Conservation (phyloP, 2,329 filamentous ascomycete genomes). For the Pseudogymnoascus sp. region DNA sequence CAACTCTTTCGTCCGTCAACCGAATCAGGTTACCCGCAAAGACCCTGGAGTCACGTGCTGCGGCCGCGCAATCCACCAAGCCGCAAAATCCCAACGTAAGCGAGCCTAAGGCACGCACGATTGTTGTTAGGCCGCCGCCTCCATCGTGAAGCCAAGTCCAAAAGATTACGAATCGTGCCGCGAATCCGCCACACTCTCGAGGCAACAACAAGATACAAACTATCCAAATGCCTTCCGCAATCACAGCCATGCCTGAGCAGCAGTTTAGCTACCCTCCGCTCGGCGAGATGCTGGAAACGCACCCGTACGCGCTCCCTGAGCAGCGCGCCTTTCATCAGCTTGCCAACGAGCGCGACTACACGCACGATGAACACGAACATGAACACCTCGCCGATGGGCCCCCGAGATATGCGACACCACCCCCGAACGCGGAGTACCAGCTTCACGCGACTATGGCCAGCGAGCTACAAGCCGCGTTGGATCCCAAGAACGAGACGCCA, state of each 20-base stretch:
- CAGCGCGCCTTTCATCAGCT: constrained; percentile 11
- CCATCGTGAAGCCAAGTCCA: constrained; percentile 5
- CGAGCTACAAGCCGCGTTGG: constrained; percentile 17
- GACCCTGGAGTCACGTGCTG: neutral
- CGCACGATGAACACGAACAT: constrained; percentile 13
- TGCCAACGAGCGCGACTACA: constrained; percentile 11
- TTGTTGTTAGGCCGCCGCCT: constrained; percentile 4
- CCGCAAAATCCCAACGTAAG: neutral
- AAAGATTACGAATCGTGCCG: constrained; percentile 6
- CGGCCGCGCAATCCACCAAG: neutral
- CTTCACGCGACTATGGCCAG: constrained; percentile 18
- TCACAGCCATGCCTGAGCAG: constrained; percentile 9
- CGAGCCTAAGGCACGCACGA: constrained; percentile 3
- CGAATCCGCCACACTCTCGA: constrained; percentile 1
- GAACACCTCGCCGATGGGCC: constrained; percentile 23
- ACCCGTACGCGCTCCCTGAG: neutral
- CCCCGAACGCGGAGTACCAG: constrained; percentile 15
- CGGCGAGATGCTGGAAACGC: constrained; percentile 5
- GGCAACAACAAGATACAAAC: constrained; percentile 5
- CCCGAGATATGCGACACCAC: constrained; percentile 23
- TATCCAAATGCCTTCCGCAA: neutral
- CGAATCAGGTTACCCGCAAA: neutral
- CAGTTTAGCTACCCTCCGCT: constrained; percentile 12
- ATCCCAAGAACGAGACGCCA: constrained; percentile 24
- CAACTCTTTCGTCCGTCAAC: neutral